Percentiles rank a stretch among this genome's conserved stretches.
Conservation (phyloP, 768 basidiomycete genomes). For the Suillus decipiens region DNA sequence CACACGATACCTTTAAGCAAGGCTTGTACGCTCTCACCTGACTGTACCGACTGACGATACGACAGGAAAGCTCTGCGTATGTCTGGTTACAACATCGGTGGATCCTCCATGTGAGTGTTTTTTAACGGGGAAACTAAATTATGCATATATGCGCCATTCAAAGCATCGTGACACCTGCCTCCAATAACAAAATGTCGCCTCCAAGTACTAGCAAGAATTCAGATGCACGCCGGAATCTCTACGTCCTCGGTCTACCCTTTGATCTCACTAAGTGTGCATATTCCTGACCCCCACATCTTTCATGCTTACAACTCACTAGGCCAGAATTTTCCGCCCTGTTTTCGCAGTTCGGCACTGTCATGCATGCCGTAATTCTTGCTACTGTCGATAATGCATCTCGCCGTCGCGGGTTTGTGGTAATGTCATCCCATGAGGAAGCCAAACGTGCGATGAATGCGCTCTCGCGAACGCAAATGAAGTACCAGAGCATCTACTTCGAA, state of each 20-base stretch:
- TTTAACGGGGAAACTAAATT: neutral
- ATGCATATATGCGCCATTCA: slow-evolving; percentile 23
- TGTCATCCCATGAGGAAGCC: slow-evolving; percentile 74
- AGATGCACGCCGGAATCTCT: slow-evolving; percentile 72
- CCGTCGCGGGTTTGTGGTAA: slow-evolving; percentile 81
- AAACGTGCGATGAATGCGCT: slow-evolving; percentile 64
- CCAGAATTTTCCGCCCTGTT: slow-evolving; percentile 66
- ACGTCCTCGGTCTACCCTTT: slow-evolving; percentile 83
- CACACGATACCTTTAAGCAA: slow-evolving; percentile 55
- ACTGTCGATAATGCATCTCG: slow-evolving; percentile 84
- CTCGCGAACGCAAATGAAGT: slow-evolving; percentile 74
- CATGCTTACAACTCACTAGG: slow-evolving; percentile 21
- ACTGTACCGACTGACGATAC: slow-evolving; percentile 8
- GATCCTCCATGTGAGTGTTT: slow-evolving; percentile 53
- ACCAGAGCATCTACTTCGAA: slow-evolving; percentile 18
- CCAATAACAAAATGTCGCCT: neutral
- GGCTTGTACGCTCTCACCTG: slow-evolving; percentile 21
- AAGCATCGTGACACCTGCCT: slow-evolving; percentile 41
- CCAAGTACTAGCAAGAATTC: slow-evolving; percentile 28
- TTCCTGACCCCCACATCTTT: slow-evolving; percentile 1
- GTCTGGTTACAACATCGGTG: slow-evolving; percentile 60
- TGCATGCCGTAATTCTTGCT: slow-evolving; percentile 79
- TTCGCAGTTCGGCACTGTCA: slow-evolving; percentile 63
- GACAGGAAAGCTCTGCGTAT: slow-evolving; percentile 68
- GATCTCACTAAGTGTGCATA: slow-evolving; percentile 71